Evolutionary conservation across 1,284 basidiomycete genomes (phyloP), one percentile per base, ranked within the genome.

Genomic region (Cutaneotrichosporon curvatum): DNA sequence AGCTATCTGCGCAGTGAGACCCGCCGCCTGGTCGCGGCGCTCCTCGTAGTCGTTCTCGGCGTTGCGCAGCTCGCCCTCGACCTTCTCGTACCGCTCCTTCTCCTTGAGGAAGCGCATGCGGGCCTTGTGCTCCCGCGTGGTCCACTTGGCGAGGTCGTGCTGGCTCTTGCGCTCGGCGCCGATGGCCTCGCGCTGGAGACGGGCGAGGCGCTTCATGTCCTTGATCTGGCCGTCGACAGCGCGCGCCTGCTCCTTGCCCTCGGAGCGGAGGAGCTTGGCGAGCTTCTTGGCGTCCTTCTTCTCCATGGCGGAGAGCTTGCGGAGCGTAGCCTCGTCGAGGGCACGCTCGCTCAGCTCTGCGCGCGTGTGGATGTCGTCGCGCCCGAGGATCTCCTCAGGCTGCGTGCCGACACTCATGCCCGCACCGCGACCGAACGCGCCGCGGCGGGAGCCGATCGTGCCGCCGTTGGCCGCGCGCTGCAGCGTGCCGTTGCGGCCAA

Each of bases 31-130:
- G 50, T 70, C 66, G 42, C 60, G 59, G 41, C 67, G 48, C 56
- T 69, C 68, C 51, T 70, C 69, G 43, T 67, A 72, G 49, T 72
- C 69, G 45, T 70, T 67, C 57, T 72, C 70, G 32, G 64, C 63
- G 37, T 66, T 67, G 40, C 65, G 58, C 41, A 72, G 53, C 40
- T 68, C 67, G 21, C 61, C 66, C 51, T 71, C 69, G 38, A 71
- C 51, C 40, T 57, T 57, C 50, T 71, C 70, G 50, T 71, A 72
- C 30, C 60, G 59, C 59, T 72, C 70, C 61, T 71, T 71, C 53
- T 71, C 67, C 55, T 71, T 72, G 42, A 72, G 52, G 59, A 71
- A 72, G 31, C 68, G 57, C 44, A 68, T 59, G 41, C 70, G 57
- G 32, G 71, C 62, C 56, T 70, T 72, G 62, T 75, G 71, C 56